These are phyloP conservation scores for Pyrenopolyporus hunteri DNA, from an alignment of 495 filamentous ascomycete species.

Conservation along the genomic window DNA sequence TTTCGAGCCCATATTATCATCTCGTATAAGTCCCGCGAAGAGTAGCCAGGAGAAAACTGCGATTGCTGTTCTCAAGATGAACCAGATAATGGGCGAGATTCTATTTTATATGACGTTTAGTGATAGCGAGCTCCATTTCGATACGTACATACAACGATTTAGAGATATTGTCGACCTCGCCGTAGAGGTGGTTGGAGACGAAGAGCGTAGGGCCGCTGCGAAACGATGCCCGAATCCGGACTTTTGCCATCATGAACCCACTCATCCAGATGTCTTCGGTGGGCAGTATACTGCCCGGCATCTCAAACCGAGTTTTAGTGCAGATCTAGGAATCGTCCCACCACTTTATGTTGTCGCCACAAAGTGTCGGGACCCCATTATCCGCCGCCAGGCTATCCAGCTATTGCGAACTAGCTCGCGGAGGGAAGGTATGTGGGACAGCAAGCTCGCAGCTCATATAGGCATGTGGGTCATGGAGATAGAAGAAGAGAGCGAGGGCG, in stretches of 20 bases:
- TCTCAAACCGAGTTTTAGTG: constrained; percentile 60
- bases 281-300: constrained; percentile 52
- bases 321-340: constrained; percentile 60
- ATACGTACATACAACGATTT: constrained; percentile 49
- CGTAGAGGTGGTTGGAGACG: constrained; percentile 55
- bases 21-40: constrained; percentile 53
- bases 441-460: constrained; percentile 59
- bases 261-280: constrained; percentile 49
- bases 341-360: constrained; percentile 63
- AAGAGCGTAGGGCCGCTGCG: constrained; percentile 53
- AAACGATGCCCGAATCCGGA: constrained; percentile 52
- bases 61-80: constrained; percentile 61
- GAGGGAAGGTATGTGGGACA: constrained; percentile 70
- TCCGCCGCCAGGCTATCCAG: constrained; percentile 62
- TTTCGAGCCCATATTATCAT: constrained; percentile 56
- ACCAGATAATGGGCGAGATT: constrained; percentile 57
- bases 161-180: constrained; percentile 53
- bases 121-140: constrained; percentile 55
- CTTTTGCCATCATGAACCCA: constrained; percentile 50
- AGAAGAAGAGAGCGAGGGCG: constrained; percentile 58
- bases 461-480: constrained; percentile 60
- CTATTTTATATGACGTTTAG: constrained; percentile 61
- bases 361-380: constrained; percentile 61
- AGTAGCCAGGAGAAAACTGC: constrained; percentile 60
- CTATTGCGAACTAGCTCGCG: constrained; percentile 59